Base-by-base conservation (phyloP, 306 rosid species). In the Vicia villosa region DNA sequence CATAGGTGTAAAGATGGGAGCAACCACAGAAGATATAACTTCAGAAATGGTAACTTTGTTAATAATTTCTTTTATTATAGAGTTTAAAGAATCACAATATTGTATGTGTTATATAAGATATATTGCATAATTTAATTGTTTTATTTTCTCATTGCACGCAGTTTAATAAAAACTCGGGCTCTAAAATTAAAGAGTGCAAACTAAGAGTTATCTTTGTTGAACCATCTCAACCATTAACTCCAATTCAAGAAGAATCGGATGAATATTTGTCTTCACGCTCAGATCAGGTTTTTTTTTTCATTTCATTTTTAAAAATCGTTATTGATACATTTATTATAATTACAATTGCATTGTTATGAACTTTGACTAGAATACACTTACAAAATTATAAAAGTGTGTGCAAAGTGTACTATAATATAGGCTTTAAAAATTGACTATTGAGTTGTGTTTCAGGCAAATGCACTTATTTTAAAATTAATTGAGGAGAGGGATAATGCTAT, bases 201-300 rank as follows among this genome's bases (percentile, higher is more conserved):
- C 77, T 91, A 81, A 85, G 84, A 72, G 96, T 91, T 76, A 52
- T 86, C 70, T 91, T 88, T 81, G 96, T 86, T 67, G 68, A 87
- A 76, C 97, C 91, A 3, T 92, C 93, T 38, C 83, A 73, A 70
- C 91, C 88, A 10, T 96, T 93, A 3, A 88, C 91, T 1, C 88
- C 97, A 0, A 93, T 91, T 16, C 88, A 89, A 91, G 46, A 88
- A 88, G 86, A 89, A 91, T 43, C 64, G 13, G 92, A 91, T 50
- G 78, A 13, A 42, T 14, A 34, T 34, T 34, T 8, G 2, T 34
- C 38, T 34, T 2, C 10, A 6, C 38, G 38, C 10, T 34, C 38
- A 7, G 38, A 34, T 34, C 38, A 34, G 38, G 38, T 34, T 34
- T 6, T 0, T 7, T 0, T 34, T 34, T 34, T 34, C 38, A 7